These are phyloP conservation scores for Penicillium sp. DNA, from an alignment of 2,329 filamentous ascomycete species.

Conservation along the genomic window DNA sequence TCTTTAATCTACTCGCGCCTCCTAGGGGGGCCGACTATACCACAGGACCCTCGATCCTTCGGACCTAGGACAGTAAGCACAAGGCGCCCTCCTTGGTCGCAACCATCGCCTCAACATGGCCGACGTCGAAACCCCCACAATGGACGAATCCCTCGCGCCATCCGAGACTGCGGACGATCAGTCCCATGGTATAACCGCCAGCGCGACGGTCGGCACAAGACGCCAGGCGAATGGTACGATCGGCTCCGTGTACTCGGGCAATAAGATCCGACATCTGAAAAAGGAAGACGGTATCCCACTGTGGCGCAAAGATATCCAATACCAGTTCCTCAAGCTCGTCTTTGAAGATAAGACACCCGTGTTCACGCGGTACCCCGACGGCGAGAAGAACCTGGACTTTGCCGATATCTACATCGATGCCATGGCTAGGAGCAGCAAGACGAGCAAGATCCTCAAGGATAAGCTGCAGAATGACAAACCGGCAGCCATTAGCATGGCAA, in stretches of 20 bases:
- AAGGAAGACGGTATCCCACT: constrained; percentile 67
- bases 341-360: constrained; percentile 64
- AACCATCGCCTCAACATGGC: constrained; percentile 28
- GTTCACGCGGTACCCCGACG: constrained; percentile 91
- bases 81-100: constrained; percentile 5
- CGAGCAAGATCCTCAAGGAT: constrained; percentile 96
- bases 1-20: constrained; percentile 13
- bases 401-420: constrained; percentile 97
- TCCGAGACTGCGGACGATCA: constrained; percentile 40
- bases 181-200: constrained; percentile 37
- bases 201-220: constrained; percentile 50
- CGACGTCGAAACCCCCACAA: constrained; percentile 32
- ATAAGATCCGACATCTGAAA: constrained; percentile 67
- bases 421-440: constrained; percentile 98
- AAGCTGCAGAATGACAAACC: constrained; percentile 90
- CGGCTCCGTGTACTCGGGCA: constrained; percentile 66
- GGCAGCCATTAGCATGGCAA: constrained; percentile 96
- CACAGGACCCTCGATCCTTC: constrained; percentile 4
- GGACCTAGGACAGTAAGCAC: background rate
- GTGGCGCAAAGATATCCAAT: constrained; percentile 68
- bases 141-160: constrained; percentile 37
- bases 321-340: constrained; percentile 62
- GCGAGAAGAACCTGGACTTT: constrained; percentile 72
- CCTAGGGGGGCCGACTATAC: constrained; percentile 16
- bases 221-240: constrained; percentile 66